Conservation (phyloP, 345 rosid genomes). For the Turritis glabra region DNA sequence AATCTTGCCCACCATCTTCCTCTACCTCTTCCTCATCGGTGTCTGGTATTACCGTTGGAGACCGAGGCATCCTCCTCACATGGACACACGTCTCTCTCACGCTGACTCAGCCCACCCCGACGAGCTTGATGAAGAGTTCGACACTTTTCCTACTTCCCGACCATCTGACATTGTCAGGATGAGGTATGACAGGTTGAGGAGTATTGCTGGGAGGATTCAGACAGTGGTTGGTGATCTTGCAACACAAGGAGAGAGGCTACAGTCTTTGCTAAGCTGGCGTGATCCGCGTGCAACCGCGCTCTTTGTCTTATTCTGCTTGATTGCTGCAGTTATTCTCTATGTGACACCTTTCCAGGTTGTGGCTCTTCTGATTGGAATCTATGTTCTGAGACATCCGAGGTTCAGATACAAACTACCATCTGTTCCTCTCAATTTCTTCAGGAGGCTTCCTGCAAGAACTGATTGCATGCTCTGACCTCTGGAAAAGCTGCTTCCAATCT, state of each 20-base stretch:
- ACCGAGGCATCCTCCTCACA: conserved; percentile 93
- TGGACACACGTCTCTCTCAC: conserved; percentile 94
- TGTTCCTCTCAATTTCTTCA: conserved; percentile 77
- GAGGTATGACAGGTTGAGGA: conserved; percentile 88
- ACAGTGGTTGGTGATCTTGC: conserved; percentile 95
- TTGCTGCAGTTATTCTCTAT: conserved; percentile 76
- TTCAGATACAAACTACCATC: conserved; percentile 82
- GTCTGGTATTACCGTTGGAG: conserved; percentile 94
- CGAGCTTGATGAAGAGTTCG: conserved; percentile 93
- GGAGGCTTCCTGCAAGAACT: conserved; percentile 87
- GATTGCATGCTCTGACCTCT: conserved; percentile 70
- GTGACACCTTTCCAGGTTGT: conserved; percentile 85
- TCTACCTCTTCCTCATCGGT: conserved; percentile 89
- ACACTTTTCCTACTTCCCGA: conserved; percentile 78
- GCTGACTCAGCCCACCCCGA: conserved; percentile 84
- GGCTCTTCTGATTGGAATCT: conserved; percentile 58
- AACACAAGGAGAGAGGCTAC: conserved; percentile 92
- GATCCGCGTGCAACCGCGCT: conserved; percentile 88
- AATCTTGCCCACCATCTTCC: conserved; percentile 83
- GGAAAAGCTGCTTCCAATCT: not conserved
- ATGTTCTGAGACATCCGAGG: conserved; percentile 82
- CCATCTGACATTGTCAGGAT: conserved; percentile 72
- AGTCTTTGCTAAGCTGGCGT: conserved; percentile 90
- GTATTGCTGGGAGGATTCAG: conserved; percentile 91
- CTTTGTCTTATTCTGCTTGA: conserved; percentile 77